Evolutionary conservation across 1,284 basidiomycete species (phyloP), one percentile per base, ranked within the genome.

Genomic region (Boletus calvinii): DNA sequence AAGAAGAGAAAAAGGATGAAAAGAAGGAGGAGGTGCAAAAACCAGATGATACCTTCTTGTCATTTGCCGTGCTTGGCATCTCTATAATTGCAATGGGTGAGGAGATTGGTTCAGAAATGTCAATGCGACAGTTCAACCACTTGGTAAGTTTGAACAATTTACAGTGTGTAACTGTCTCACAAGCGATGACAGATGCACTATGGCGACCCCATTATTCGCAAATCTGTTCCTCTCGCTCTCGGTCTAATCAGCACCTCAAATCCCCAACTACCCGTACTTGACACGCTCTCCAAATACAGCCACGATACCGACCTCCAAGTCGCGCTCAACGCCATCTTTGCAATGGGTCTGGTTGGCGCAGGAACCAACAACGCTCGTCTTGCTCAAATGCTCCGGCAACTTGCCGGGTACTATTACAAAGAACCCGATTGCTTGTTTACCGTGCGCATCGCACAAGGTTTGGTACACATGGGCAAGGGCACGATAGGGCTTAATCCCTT

Each of bases 401-500:
- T 99, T 2, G 95, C 97, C 11, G 91, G 90, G 13, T 99, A 99
- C 76, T 99, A 99, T 72, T 83, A 91, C 74, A 98, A 98, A 72
- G 97, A 99, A 72, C 86, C 94, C 3, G 94, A 99, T 68, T 97
- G 94, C 66, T 74, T 99, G 62, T 99, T 99, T 73, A 92, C 94
- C 80, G 96, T 98, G 12, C 87, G 97, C 53, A 85, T 99, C 50
- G 92, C 96, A 3, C 96, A 99, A 72, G 97, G 97, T 20, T 72
- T 99, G 57, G 90, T 99, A 13, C 93, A 98, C 71, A 96, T 99
- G 95, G 97, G 97, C 72, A 99, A 99, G 75, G 97, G 97, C 35
- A 98, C 94, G 9, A 90, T 99, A 64, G 92, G 93, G n/a, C 78
- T 99, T 66, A 98, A 96, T 69, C 96, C 97, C 2, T 99, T 96